Conservation (phyloP, 208 protist genomes). For the Leishmania aethiopica region DNA sequence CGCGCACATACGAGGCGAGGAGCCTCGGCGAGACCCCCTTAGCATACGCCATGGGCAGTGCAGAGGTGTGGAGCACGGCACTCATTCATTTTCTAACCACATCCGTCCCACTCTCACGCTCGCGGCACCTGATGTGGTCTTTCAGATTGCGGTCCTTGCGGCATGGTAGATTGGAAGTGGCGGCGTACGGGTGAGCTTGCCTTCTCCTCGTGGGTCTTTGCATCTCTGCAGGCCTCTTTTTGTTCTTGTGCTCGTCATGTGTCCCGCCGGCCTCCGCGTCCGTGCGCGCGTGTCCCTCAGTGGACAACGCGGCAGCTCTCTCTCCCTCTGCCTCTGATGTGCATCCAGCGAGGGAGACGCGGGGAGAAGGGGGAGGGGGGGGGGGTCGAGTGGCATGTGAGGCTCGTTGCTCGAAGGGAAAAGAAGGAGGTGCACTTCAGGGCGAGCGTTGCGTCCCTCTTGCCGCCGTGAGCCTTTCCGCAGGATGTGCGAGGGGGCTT, state of each 20-base stretch:
- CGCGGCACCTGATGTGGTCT: not conserved
- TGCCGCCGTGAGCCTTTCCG: not conserved
- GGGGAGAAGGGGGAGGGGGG: not conserved
- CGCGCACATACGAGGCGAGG: not conserved
- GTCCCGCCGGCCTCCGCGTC: not conserved
- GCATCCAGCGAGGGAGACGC: not conserved
- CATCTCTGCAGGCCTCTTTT: not conserved
- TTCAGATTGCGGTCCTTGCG: not conserved
- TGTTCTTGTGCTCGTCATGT: not conserved
- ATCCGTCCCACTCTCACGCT: not conserved
- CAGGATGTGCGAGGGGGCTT: not conserved
- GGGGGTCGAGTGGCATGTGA: not conserved
- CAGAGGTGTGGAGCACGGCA: not conserved
- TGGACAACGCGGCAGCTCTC: not conserved
- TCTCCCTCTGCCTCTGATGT: not conserved
- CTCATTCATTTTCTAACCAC: not conserved
- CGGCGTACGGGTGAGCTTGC: not conserved
- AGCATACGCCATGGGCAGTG: not conserved
- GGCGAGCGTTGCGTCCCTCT: not conserved
- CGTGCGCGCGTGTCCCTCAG: not conserved
- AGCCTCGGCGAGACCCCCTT: not conserved
- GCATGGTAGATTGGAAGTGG: not conserved
- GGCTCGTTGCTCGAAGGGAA: not conserved
- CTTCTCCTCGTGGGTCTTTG: not conserved
- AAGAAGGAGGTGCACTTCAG: not conserved